A percentile compares a stretch with the other conserved stretches of the same genome.
These are phyloP conservation scores for Diutina mesorugosa DNA, from an alignment of 1,139 yeast species.

Conservation along the genomic window DNA sequence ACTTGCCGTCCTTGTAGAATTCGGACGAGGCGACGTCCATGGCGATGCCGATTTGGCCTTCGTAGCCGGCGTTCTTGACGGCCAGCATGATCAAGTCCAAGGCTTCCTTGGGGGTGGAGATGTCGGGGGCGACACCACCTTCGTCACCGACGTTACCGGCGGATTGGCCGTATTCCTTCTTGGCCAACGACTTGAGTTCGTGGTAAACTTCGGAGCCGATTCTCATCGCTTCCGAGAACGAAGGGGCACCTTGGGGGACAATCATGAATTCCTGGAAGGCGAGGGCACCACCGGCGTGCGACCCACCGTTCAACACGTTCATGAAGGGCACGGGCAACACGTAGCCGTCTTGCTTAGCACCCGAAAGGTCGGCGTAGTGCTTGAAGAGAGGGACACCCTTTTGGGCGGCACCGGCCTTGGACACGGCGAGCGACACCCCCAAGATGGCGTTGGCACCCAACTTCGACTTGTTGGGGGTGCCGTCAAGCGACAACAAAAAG, in stretches of 20 bases:
- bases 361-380: conserved; percentile 67
- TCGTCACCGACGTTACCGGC: conserved; percentile 99
- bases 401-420: conserved; percentile 92
- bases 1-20: conserved; percentile 89
- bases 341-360: conserved; percentile 43
- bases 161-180: conserved; percentile 87
- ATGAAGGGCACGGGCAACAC: conserved; percentile 94
- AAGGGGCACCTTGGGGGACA: conserved; percentile 78
- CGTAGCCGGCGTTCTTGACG: conserved; percentile 86
- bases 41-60: conserved; percentile 81
- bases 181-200: conserved; percentile 78
- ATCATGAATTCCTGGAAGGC: conserved; percentile 99
- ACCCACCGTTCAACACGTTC: conserved; percentile 97
- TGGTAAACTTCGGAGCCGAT: conserved; percentile 96
- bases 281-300: conserved; percentile 97
- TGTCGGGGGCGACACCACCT: conserved; percentile 99
- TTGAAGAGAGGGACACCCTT: conserved; percentile 77
- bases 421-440: conserved; percentile 88
- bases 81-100: conserved; percentile 81
- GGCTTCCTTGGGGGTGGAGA: conserved; percentile 88
- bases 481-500: conserved; percentile 68
- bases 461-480: conserved; percentile 89
- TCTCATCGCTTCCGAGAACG: conserved; percentile 89
- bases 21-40: conserved; percentile 94
- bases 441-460: conserved; percentile 93